Evolutionary conservation across 495 filamentous ascomycete species (phyloP).

Genomic region (Aspergillus sclerotioniger): DNA sequence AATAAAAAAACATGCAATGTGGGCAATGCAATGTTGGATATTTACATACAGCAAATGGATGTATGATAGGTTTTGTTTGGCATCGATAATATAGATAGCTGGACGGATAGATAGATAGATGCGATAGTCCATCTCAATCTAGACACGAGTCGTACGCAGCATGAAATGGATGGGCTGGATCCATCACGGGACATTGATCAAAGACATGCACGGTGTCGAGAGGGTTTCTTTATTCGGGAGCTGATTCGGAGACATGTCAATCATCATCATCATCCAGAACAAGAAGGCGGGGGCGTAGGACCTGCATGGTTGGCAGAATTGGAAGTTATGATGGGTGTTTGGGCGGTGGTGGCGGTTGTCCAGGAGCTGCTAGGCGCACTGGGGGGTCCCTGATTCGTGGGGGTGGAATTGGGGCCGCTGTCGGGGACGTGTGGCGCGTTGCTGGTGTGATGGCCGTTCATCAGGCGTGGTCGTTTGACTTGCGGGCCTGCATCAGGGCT

Average conservation of each 20-base stretch:
- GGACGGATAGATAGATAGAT: too few species aligned
- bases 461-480: conserved; percentile 42
- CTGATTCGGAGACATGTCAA: background rate
- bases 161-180: too few species aligned
- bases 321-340: conserved; percentile 3
- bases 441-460: conserved; percentile 38
- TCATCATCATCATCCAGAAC: background rate
- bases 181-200: too few species aligned
- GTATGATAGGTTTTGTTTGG: too few species aligned
- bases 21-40: background rate
- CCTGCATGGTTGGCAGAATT: conserved; percentile 9
- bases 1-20: background rate
- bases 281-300: conserved; percentile 26
- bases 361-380: background rate
- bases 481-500: conserved; percentile 28
- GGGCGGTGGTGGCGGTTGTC: conserved; percentile 12
- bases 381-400: conserved; percentile 1
- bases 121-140: too few species aligned
- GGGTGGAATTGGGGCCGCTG: conserved; percentile 1
- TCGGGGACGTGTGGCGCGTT: conserved; percentile 14
- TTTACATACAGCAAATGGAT: background rate
- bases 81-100: too few species aligned
- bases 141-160: too few species aligned
- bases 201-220: background rate
- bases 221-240: background rate